phyloP scores from a whole-genome alignment of 257 asterid genomes.

The Nicotiana knightiana region DNA sequence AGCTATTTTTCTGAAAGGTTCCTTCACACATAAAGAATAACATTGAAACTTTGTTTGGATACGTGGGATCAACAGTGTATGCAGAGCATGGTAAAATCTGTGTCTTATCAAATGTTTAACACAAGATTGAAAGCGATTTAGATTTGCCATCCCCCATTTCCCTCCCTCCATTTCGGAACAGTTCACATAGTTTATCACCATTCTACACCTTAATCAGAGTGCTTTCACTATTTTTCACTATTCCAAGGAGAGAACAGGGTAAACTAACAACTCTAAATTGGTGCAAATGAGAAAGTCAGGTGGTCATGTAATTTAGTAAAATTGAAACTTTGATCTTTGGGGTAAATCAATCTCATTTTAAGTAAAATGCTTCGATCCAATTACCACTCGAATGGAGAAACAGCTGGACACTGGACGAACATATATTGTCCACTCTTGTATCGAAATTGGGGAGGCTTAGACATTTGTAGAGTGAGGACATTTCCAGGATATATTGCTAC shows the following conservation, averaged over 20 bases:
- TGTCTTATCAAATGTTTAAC: neutral
- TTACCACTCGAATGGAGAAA: constrained; percentile 96
- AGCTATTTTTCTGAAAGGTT: neutral
- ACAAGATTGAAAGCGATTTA: neutral
- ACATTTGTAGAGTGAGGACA: constrained; percentile 83
- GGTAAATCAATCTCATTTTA: neutral
- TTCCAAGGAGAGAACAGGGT: neutral
- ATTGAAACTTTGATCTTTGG: neutral
- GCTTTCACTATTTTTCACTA: neutral
- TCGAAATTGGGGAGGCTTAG: constrained; percentile 78
- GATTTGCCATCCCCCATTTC: neutral
- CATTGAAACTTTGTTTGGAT: neutral
- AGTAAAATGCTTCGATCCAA: neutral
- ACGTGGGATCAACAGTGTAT: neutral
- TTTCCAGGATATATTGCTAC: constrained; percentile 94
- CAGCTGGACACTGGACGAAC: constrained; percentile 95
- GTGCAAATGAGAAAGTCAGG: neutral
- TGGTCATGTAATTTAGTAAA: neutral
- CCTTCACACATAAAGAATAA: neutral
- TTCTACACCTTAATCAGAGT: neutral
- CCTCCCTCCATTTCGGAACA: neutral
- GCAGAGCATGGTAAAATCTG: too few species aligned
- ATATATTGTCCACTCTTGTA: constrained; percentile 94
- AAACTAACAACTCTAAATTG: neutral
- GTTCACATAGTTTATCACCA: neutral